Conservation (phyloP, 2,329 filamentous ascomycete genomes). For the Fusarium liriodendri region DNA sequence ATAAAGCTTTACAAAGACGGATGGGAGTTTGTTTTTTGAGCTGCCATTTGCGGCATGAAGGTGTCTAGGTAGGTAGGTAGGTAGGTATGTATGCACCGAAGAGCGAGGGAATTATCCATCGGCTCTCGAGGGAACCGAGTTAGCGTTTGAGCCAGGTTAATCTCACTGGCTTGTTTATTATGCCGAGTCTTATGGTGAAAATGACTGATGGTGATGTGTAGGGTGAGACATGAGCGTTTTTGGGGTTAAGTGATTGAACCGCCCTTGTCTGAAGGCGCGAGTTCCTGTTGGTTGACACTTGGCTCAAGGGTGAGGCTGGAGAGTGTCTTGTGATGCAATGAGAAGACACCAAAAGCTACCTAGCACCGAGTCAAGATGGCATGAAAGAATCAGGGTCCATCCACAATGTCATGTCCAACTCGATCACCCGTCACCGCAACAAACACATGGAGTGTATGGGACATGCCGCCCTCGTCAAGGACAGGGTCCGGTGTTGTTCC, state of each 20-base stretch:
- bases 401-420: constrained; percentile 26
- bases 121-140: constrained; percentile 2
- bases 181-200: background rate
- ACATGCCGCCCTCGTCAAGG: constrained; percentile 9
- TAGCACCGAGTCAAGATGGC: background rate
- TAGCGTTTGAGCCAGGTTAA: constrained; percentile 6
- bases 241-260: background rate
- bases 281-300: background rate
- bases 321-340: constrained; percentile 5
- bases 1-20: constrained; percentile 21
- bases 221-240: background rate
- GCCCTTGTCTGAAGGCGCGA: background rate
- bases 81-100: background rate
- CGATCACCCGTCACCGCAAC: background rate
- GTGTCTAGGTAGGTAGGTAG: constrained; percentile 5
- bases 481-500: constrained; percentile 33
- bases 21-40: constrained; percentile 5
- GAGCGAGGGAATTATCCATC: background rate
- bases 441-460: constrained; percentile 1
- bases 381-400: constrained; percentile 33
- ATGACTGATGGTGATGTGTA: background rate
- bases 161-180: background rate
- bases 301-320: background rate
- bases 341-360: background rate
- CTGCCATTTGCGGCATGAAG: constrained; percentile 3